Conservation (phyloP, 139 green algal species). For the Chlorella ohadii region DNA sequence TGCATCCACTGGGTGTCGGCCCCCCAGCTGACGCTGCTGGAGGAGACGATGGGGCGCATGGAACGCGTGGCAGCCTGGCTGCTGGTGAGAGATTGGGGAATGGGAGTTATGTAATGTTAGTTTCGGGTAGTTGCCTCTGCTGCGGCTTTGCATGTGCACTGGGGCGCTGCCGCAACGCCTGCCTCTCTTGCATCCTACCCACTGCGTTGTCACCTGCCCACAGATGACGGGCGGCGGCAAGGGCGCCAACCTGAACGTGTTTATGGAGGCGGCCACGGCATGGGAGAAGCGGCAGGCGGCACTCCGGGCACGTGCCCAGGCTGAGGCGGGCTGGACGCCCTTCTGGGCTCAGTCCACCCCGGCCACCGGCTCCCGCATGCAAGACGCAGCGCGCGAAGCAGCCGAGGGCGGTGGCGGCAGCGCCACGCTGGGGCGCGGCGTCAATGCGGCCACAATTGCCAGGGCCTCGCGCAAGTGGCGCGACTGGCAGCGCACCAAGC, state of each 20-base stretch:
- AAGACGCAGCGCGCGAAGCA: not conserved
- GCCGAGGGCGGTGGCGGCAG: not conserved
- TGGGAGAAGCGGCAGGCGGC: slow-evolving; percentile 58
- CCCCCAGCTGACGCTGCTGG: slow-evolving; percentile 62
- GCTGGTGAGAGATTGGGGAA: slow-evolving; percentile 8
- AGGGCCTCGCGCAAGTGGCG: slow-evolving; percentile 39
- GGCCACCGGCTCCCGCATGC: not conserved
- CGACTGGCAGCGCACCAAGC: slow-evolving; percentile 44
- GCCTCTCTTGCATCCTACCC: no score
- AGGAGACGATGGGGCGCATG: slow-evolving; percentile 58
- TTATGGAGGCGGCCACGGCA: slow-evolving; percentile 42
- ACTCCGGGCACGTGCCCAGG: not conserved
- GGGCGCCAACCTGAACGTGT: slow-evolving; percentile 52
- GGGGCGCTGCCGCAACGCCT: no score
- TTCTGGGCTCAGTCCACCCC: not conserved
- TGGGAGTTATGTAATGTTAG: no score
- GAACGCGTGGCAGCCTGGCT: slow-evolving; percentile 46
- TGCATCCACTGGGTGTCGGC: slow-evolving; percentile 90
- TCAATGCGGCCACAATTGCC: slow-evolving; percentile 31
- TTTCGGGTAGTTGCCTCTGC: no score
- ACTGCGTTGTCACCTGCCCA: no score
- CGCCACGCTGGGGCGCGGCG: not conserved
- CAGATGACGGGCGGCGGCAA: slow-evolving; percentile 44
- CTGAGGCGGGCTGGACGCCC: not conserved
- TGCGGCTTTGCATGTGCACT: not conserved